Conservation (phyloP, 805 yeast genomes). For the Suhomyces emberorum region DNA sequence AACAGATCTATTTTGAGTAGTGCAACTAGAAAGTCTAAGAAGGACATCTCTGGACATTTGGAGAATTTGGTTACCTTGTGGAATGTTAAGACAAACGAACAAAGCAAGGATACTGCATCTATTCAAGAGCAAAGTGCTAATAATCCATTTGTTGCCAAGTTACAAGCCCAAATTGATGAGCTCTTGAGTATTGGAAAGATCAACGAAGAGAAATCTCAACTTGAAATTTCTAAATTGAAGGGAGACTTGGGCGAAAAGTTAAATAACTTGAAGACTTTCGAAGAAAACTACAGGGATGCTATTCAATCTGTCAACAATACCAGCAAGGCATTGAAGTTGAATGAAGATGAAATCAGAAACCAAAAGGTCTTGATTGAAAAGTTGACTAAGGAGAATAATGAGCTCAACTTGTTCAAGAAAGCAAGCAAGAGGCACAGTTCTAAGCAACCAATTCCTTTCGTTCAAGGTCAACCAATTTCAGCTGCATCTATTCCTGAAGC, state of each 20-base stretch:
- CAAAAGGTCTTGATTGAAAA: constrained; percentile 55
- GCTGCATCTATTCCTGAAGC: constrained; percentile 9
- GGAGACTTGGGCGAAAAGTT: constrained; percentile 31
- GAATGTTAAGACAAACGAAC: constrained; percentile 17
- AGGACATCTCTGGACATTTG: constrained; percentile 33
- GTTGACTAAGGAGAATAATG: constrained; percentile 65
- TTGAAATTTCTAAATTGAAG: constrained; percentile 32
- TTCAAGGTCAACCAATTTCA: constrained; percentile 12
- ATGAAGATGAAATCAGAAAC: constrained; percentile 67
- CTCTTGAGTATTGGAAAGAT: constrained; percentile 47
- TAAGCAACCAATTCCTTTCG: constrained; percentile 24
- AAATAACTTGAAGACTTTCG: constrained; percentile 38
- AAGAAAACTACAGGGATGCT: constrained; percentile 69
- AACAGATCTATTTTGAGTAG: constrained; percentile 22
- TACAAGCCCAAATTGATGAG: constrained; percentile 58
- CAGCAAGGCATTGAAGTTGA: constrained; percentile 66
- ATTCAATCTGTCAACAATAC: constrained; percentile 70
- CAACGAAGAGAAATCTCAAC: constrained; percentile 21
- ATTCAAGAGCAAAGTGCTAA: constrained; percentile 8
- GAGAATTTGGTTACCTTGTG: constrained; percentile 34
- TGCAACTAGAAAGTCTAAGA: constrained; percentile 23
- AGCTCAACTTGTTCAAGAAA: constrained; percentile 52
- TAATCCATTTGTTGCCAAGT: constrained; percentile 30
- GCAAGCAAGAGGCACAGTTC: constrained; percentile 37
- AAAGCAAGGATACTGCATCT: constrained; percentile 8